Conservation (phyloP, 495 filamentous ascomycete genomes). For the Hypoxylon crocopeplum region DNA sequence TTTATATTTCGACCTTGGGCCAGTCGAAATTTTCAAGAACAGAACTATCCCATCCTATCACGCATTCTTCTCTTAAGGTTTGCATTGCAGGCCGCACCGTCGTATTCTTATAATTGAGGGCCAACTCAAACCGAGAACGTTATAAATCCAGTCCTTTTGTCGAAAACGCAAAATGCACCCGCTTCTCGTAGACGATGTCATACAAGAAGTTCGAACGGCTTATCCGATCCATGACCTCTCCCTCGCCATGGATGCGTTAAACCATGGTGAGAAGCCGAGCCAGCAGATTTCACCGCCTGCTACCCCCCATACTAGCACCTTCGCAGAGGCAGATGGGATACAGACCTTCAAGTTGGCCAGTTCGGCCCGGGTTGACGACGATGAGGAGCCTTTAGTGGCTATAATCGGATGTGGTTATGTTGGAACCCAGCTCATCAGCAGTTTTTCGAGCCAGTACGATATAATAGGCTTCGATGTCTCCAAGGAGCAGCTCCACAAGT, state of each 20-base stretch:
- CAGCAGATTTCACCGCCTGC: constrained; percentile 27
- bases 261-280: constrained; percentile 9
- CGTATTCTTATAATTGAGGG: neutral
- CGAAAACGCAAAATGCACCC: constrained; percentile 12
- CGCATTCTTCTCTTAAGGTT: constrained; percentile 2
- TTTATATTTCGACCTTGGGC: constrained; percentile 15
- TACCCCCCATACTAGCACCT: constrained; percentile 16
- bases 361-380: constrained; percentile 7
- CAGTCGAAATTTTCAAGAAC: neutral
- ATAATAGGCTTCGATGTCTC: constrained; percentile 46
- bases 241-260: constrained; percentile 7
- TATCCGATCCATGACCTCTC: constrained; percentile 5
- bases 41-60: neutral
- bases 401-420: constrained; percentile 50
- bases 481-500: constrained; percentile 25
- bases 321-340: constrained; percentile 5
- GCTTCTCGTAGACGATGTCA: constrained; percentile 5
- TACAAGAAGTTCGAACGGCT: constrained; percentile 8
- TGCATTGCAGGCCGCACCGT: neutral
- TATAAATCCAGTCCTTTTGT: neutral
- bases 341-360: constrained; percentile 2
- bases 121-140: neutral
- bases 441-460: constrained; percentile 39
- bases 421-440: constrained; percentile 41
- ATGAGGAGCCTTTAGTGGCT: constrained; percentile 42